phyloP scores from a whole-genome alignment of 164 flowering plant genomes.

The Umbellularia californica region DNA sequence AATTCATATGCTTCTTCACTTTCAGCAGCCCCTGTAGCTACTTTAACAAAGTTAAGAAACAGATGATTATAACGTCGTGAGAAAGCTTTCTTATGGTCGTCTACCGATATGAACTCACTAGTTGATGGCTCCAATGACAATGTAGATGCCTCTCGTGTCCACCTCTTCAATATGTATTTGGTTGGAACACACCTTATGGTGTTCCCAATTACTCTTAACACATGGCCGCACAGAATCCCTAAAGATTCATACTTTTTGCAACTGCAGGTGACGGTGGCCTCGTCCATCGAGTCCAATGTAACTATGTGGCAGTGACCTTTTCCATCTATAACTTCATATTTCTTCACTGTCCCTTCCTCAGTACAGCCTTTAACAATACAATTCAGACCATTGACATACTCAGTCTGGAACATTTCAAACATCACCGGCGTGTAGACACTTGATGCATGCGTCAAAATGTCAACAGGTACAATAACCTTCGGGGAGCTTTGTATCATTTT shows the following conservation, averaged over 20 bases:
- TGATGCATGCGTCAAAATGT: slow-evolving; percentile 2
- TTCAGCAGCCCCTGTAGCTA: not conserved
- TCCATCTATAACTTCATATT: not conserved
- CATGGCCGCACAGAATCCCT: slow-evolving; percentile 5
- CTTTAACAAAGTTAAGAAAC: not conserved
- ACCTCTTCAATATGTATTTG: slow-evolving; percentile 6
- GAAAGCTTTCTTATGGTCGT: not conserved
- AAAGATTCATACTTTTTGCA: slow-evolving; percentile 7
- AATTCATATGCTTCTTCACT: not conserved
- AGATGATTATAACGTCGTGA: not conserved
- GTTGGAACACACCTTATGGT: not conserved
- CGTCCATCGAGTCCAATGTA: not conserved
- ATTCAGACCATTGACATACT: not conserved
- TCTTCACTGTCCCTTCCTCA: not conserved
- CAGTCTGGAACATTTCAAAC: slow-evolving; percentile 5
- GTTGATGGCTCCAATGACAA: not conserved
- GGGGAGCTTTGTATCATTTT: slow-evolving; percentile 5
- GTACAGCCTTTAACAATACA: too few species aligned
- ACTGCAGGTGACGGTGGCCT: not conserved
- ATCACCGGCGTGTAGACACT: not conserved
- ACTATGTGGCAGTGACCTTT: not conserved
- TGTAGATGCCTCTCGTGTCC: slow-evolving; percentile 5
- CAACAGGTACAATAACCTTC: not conserved
- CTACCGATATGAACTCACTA: not conserved
- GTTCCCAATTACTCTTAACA: not conserved